Percentiles rank a stretch among this genome's conserved stretches.
Evolutionary conservation across 768 basidiomycete species (phyloP).

Genomic region (Cystofilobasidium macerans): DNA sequence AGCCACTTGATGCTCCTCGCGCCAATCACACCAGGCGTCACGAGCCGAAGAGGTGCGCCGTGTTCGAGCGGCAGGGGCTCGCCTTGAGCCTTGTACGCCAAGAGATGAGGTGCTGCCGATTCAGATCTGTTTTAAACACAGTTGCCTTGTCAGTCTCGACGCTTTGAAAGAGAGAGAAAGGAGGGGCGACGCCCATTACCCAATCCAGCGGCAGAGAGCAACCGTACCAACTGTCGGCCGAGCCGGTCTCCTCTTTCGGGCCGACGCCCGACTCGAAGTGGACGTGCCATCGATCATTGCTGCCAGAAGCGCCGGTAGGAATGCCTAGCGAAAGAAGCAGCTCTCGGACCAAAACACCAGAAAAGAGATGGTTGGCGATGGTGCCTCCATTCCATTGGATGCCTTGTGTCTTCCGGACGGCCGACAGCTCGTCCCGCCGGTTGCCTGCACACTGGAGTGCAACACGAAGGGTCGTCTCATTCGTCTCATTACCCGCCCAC

Average conservation of each 20-base stretch:
- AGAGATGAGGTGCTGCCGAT: background rate
- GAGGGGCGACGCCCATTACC: background rate
- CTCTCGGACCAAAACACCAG: background rate
- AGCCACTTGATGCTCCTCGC: conserved; percentile 51
- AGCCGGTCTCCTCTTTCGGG: background rate
- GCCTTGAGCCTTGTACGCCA: conserved; percentile 39
- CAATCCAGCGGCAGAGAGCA: background rate
- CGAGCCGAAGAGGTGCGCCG: conserved; percentile 46
- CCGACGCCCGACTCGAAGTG: background rate
- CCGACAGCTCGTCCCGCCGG: background rate
- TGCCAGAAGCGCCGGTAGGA: too few relatives aligned
- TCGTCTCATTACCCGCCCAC: background rate
- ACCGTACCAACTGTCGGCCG: background rate
- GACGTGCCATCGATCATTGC: background rate
- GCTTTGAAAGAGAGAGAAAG: background rate
- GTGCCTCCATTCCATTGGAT: background rate
- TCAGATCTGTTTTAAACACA: too few relatives aligned
- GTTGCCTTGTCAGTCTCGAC: too few relatives aligned
- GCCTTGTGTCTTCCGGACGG: background rate
- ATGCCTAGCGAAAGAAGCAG: background rate
- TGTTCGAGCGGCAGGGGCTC: conserved; percentile 47
- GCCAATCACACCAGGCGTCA: conserved; percentile 50
- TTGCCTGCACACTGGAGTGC: background rate
- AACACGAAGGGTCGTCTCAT: too few relatives aligned
- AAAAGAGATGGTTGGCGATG: background rate